These are phyloP conservation scores for Vaccinium macrocarpon DNA, from an alignment of 148 eudicot genomes.

Conservation along the genomic window DNA sequence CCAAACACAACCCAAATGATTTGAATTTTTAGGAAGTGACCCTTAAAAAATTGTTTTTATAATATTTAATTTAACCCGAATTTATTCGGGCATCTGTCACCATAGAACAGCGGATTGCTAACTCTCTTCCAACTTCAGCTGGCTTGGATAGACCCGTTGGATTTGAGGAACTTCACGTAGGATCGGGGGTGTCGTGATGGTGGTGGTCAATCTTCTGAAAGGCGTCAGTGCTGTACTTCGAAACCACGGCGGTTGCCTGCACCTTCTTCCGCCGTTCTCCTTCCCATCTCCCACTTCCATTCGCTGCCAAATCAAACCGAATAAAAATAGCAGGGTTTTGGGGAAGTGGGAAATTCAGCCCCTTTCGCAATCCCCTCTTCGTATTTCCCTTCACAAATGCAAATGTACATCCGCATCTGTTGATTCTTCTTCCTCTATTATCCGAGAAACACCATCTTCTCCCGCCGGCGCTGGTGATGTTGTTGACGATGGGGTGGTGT, in stretches of 20 bases:
- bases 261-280: conserved; percentile 6
- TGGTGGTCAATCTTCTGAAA: conserved; percentile 15
- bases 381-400: neutral
- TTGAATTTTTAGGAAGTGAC: too few relatives aligned
- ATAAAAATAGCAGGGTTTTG: neutral
- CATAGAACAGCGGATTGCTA: too few relatives aligned
- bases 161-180: too few relatives aligned
- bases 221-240: conserved; percentile 20
- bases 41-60: too few relatives aligned
- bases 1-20: too few relatives aligned
- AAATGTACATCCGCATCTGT: conserved; percentile 9
- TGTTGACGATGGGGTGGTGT: conserved; percentile 5
- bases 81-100: too few relatives aligned
- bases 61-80: too few relatives aligned
- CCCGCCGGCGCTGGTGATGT: conserved; percentile 11
- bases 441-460: conserved; percentile 14
- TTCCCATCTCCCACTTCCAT: neutral
- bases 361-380: conserved; percentile 11
- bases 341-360: conserved; percentile 8
- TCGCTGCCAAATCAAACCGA: neutral
- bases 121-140: too few relatives aligned
- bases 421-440: neutral
- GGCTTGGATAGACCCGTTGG: too few relatives aligned
- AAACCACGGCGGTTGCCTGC: conserved; percentile 16
- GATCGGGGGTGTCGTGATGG: neutral